A percentile compares a stretch with the other conserved stretches of the same genome.
Conservation (phyloP, 2,329 filamentous ascomycete genomes). For the Thielaviopsis ethacetica region DNA sequence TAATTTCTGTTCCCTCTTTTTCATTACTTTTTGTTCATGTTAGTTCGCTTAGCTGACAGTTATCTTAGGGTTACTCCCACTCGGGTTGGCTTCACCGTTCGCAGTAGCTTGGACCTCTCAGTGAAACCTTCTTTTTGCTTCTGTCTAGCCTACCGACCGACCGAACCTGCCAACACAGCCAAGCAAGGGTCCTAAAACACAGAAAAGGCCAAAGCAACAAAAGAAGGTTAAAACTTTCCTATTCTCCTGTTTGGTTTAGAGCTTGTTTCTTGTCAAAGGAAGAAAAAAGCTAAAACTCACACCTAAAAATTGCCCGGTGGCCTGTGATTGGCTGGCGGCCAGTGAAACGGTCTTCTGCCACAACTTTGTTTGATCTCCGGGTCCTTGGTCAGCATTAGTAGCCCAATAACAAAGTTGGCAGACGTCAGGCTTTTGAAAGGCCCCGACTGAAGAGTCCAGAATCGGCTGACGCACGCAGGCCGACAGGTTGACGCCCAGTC, state of each 20-base stretch:
- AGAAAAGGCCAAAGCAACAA: background rate
- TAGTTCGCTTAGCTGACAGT: too few relatives aligned
- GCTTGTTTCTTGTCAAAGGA: background rate
- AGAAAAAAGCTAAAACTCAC: background rate
- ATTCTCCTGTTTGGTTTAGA: background rate
- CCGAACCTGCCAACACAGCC: background rate
- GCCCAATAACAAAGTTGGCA: background rate
- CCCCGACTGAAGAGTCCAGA: too few relatives aligned
- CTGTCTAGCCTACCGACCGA: too few relatives aligned
- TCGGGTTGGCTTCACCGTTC: too few relatives aligned
- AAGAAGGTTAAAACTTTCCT: background rate
- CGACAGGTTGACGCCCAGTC: too few relatives aligned
- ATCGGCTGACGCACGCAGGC: too few relatives aligned
- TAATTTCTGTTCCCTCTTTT: background rate
- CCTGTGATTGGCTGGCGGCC: background rate
- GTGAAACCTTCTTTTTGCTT: background rate
- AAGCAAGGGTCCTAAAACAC: background rate
- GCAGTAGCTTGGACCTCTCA: too few relatives aligned
- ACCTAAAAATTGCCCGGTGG: background rate
- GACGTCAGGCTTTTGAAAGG: background rate
- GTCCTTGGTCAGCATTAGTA: too few relatives aligned
- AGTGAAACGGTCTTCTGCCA: background rate
- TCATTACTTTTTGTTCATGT: too few relatives aligned
- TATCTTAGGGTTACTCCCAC: too few relatives aligned
- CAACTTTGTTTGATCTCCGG: conserved; percentile 10